Base-by-base conservation (phyloP, 202 grass and related monocot genomes). In the Dendrocalamus latiflorus region DNA sequence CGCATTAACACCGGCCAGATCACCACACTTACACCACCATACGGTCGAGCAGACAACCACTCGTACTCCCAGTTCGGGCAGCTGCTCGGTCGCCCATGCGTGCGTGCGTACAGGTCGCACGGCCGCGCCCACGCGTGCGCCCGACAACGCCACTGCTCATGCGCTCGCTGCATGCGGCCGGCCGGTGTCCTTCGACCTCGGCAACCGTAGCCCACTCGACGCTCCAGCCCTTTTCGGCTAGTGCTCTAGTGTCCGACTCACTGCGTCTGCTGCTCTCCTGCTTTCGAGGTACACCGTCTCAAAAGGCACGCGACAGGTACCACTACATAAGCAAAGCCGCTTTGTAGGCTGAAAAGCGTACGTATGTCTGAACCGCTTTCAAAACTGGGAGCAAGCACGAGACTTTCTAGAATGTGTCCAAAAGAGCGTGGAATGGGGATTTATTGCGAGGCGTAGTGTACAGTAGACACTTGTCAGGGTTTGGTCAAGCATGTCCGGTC, bases 241-340 rank as follows among this genome's bases (percentile, higher is more conserved):
- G 75, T 78, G 74, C 80, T 9, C 44, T 8, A 16, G 26, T 36
- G 48, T 6, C 28, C 7, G 12, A 3, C 20, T 22, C n/a, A 9
- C 51, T 11, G 20, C 34, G 9, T 6, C 68, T 45, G 57, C 33
- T 33, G 33, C 33, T 33, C 33, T 33, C 33, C 41, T 39, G 18
- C 49, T 67, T 68, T 42, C 28, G 44, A 25, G 82, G 15, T 6
- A 20, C 5, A 11, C 18, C n/a, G 55, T 53, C 55, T 64, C 44
- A 36, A 85, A 79, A 86, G 83, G 44, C 56, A 7, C 37, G 36
- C 17, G 74, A 54, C 66, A 78, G 36, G 36, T 9, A 9, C 39
- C 0, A 9, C 39, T 42, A 16, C 36, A 12, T 15, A 9, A 8
- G 37, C 66, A 74, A 57, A 66, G 68, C 68, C 38, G 38, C 26